phyloP scores from a whole-genome alignment of 2,329 filamentous ascomycete species.

The Alternaria brassicicola region DNA sequence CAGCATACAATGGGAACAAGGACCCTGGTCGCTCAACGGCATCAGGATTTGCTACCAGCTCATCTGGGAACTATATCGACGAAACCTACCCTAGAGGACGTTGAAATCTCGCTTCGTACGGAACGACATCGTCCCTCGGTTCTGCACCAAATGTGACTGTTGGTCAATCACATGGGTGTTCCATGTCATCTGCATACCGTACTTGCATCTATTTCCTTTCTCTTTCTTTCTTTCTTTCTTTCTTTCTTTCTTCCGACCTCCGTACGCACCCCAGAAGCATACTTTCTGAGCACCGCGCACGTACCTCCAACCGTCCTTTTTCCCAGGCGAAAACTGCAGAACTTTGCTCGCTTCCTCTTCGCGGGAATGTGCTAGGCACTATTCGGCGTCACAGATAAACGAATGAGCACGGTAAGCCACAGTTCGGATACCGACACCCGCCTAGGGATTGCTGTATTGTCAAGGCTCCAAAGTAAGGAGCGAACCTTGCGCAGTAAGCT shows the following conservation, averaged over 20 bases:
- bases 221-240: constrained; percentile 20
- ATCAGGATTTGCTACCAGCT: constrained; percentile 11
- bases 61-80: constrained; percentile 11
- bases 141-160: not conserved
- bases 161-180: constrained; percentile 2
- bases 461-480: constrained; percentile 16
- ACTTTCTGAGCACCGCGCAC: constrained; percentile 14
- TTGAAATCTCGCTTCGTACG: constrained; percentile 13
- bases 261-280: constrained; percentile 11
- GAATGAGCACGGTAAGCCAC: constrained; percentile 11
- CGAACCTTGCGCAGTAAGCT: constrained; percentile 20
- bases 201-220: constrained; percentile 11
- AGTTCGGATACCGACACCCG: constrained; percentile 8
- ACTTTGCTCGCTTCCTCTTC: not conserved
- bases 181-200: constrained; percentile 12
- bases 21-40: constrained; percentile 15
- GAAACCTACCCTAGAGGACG: constrained; percentile 9
- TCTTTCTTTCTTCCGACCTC: constrained; percentile 19
- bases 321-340: constrained; percentile 1
- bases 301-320: not conserved
- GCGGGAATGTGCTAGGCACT: constrained; percentile 9
- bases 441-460: constrained; percentile 20
- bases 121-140: constrained; percentile 10
- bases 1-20: constrained; percentile 7
- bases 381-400: constrained; percentile 6